Conservation (phyloP, 2,329 filamentous ascomycete species). For the Cercospora sp. region DNA sequence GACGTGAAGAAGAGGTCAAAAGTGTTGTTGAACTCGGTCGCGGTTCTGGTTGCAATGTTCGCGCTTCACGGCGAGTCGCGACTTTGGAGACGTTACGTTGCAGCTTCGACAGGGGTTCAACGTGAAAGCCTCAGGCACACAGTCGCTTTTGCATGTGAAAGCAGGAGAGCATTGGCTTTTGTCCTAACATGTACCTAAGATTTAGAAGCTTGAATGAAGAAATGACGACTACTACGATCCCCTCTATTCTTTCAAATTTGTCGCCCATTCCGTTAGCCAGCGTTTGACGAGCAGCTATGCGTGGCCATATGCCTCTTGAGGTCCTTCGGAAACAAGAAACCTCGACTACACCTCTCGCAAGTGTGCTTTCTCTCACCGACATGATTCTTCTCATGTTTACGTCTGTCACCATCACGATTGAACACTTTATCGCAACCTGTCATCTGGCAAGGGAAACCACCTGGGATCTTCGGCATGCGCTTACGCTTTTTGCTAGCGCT, state of each 20-base stretch:
- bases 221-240: too few relatives aligned
- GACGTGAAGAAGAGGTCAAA: conserved; percentile 10
- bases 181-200: neutral
- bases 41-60: neutral
- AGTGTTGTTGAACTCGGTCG: neutral
- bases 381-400: conserved; percentile 27
- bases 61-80: neutral
- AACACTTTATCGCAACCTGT: conserved; percentile 20
- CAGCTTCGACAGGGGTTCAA: conserved; percentile 10
- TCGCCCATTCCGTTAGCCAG: neutral
- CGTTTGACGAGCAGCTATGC: neutral
- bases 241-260: neutral
- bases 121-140: neutral
- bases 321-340: conserved; percentile 25
- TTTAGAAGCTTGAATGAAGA: neutral
- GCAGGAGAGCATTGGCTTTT: neutral
- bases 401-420: conserved; percentile 23
- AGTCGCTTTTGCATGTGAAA: neutral
- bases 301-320: conserved; percentile 21
- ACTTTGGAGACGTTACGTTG: conserved; percentile 10
- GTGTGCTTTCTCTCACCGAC: conserved; percentile 14
- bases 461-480: conserved; percentile 21
- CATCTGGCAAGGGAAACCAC: conserved; percentile 16
- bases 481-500: conserved; percentile 22
- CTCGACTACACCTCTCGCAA: conserved; percentile 17